phyloP scores from a whole-genome alignment of 306 rosid genomes.

The Cicer chorassanicum region DNA sequence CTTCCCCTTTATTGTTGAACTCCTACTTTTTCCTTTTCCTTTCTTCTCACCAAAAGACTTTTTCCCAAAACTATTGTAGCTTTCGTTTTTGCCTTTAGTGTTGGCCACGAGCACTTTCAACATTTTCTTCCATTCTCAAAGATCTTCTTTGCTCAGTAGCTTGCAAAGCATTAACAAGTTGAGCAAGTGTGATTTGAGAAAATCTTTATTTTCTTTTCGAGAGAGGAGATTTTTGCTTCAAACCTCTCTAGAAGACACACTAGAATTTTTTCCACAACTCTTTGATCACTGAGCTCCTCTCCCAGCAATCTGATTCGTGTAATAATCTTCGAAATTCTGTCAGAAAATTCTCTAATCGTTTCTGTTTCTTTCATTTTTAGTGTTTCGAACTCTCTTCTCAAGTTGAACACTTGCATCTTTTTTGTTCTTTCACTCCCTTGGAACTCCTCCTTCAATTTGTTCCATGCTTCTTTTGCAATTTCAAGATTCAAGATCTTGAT shows the following conservation, averaged over 20 bases:
- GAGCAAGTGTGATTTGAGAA: neutral
- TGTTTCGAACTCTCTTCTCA: too few relatives aligned
- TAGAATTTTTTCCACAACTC: neutral
- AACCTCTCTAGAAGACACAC: neutral
- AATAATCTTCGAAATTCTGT: neutral
- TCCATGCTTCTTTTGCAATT: too few relatives aligned
- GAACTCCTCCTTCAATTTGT: too few relatives aligned
- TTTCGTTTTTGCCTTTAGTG: neutral
- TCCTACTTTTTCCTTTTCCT: neutral
- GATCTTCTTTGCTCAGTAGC: neutral
- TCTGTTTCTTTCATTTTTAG: neutral
- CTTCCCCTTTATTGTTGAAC: neutral
- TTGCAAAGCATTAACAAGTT: neutral
- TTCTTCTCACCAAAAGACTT: neutral
- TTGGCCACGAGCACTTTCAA: neutral
- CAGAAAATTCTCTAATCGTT: neutral
- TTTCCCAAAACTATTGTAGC: neutral
- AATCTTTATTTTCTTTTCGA: neutral
- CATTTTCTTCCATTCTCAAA: neutral
- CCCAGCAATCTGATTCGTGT: neutral
- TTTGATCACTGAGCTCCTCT: neutral
- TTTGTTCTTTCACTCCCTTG: too few relatives aligned
- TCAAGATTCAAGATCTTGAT: too few relatives aligned
- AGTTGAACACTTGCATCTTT: too few relatives aligned
- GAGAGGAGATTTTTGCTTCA: neutral